Conservation (phyloP, 805 yeast species). For the Wickerhamia fluorescens region DNA sequence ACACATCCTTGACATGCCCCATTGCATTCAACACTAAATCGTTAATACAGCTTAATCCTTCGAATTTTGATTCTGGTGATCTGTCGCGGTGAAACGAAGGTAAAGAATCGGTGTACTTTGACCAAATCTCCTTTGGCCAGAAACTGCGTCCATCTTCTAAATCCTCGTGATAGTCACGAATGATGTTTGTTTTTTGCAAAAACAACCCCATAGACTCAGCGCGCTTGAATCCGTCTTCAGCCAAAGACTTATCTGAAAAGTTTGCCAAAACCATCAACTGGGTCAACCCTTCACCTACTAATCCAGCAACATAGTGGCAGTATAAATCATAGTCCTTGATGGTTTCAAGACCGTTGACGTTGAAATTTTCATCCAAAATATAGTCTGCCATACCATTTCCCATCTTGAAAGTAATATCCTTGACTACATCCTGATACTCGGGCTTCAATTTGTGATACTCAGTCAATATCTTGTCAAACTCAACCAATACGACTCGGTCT, state of each 20-base stretch:
- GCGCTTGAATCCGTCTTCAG: constrained; percentile 47
- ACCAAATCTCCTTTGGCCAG: constrained; percentile 96
- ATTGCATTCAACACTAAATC: constrained; percentile 77
- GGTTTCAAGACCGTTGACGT: constrained; percentile 71
- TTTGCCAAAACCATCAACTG: constrained; percentile 69
- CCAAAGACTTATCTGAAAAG: constrained; percentile 49
- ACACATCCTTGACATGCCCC: constrained; percentile 67
- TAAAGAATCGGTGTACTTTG: constrained; percentile 61
- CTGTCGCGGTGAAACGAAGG: constrained; percentile 43
- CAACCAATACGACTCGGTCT: constrained; percentile 75
- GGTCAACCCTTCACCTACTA: constrained; percentile 95
- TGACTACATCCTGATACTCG: constrained; percentile 70
- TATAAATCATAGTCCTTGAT: constrained; percentile 79
- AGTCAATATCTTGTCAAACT: constrained; percentile 60
- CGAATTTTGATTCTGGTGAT: constrained; percentile 36
- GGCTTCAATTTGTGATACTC: constrained; percentile 72
- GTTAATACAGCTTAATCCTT: constrained; percentile 71
- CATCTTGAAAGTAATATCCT: constrained; percentile 76
- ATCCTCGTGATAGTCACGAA: constrained; percentile 92
- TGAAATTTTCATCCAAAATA: constrained; percentile 68
- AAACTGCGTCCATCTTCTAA: constrained; percentile 85
- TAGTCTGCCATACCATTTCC: constrained; percentile 98
- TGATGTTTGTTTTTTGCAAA: constrained; percentile 92
- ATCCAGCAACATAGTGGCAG: constrained; percentile 96
- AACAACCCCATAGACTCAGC: constrained; percentile 90